These are phyloP conservation scores for Tetrapyrgos nigripes DNA, from an alignment of 1,284 basidiomycete species.

Conservation along the genomic window DNA sequence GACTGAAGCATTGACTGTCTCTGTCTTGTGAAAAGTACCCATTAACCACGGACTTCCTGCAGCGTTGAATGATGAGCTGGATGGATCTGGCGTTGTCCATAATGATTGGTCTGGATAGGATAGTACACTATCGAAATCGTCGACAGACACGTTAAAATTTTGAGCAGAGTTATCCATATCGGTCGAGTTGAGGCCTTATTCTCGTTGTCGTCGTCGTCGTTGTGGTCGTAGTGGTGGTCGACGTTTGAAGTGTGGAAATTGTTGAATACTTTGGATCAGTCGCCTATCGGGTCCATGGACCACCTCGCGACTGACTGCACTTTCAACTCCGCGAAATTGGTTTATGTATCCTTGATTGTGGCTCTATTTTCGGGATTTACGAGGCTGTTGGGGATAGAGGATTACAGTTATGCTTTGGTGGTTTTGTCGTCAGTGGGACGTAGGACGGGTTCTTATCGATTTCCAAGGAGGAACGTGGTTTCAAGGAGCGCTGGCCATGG, in stretches of 20 bases:
- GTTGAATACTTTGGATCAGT: no score
- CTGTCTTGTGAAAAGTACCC: constrained; percentile 48
- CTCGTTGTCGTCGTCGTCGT: not conserved
- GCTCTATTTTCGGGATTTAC: not conserved
- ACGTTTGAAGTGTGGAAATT: no score
- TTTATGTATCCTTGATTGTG: not conserved
- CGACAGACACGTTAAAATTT: constrained; percentile 47
- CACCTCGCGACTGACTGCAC: not conserved
- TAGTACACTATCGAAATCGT: constrained; percentile 49
- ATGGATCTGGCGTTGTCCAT: constrained; percentile 51
- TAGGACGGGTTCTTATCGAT: no score
- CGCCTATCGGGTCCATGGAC: not conserved
- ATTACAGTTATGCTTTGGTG: no score
- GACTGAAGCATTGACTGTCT: constrained; percentile 36
- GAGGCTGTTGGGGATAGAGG: no score
- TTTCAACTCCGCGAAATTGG: not conserved
- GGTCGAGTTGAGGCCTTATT: not conserved
- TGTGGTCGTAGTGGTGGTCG: not conserved
- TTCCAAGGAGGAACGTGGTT: no score
- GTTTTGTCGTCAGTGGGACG: no score
- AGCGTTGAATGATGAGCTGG: constrained; percentile 38
- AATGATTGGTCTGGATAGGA: constrained; percentile 41
- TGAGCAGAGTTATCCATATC: constrained; percentile 47
- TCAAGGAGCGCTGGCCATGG: no score
- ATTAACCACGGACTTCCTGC: constrained; percentile 40